A percentile compares a stretch with the other conserved stretches of the same genome.
Conservation (phyloP, 352 stramenopile genomes). For the Blastocystis sp. region DNA sequence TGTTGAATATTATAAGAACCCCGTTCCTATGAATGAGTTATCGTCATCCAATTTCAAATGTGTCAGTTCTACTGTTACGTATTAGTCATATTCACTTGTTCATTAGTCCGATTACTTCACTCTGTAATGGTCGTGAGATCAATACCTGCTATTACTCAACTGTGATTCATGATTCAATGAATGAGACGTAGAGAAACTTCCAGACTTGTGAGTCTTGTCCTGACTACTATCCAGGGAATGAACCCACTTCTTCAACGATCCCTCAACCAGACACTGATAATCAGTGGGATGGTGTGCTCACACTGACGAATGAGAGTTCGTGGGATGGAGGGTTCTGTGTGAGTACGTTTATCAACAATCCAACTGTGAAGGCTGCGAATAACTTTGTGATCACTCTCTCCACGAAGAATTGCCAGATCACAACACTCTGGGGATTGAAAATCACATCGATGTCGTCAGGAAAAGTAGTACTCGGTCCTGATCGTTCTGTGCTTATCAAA, state of each 20-base stretch:
- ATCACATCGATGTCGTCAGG: neutral
- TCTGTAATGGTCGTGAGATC: slow-evolving; percentile 12
- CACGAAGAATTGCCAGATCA: slow-evolving; percentile 54
- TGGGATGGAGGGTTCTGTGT: slow-evolving; percentile 53
- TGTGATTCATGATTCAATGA: neutral
- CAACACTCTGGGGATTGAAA: slow-evolving; percentile 30
- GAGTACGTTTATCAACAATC: slow-evolving; percentile 1
- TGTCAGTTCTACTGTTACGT: neutral
- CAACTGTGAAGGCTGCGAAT: neutral
- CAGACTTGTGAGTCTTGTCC: slow-evolving; percentile 43
- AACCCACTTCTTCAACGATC: slow-evolving; percentile 28
- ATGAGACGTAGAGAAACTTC: slow-evolving; percentile 21
- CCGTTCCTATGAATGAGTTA: neutral
- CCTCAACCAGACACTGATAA: neutral
- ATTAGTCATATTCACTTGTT: neutral
- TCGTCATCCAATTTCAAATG: neutral
- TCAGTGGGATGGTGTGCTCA: neutral
- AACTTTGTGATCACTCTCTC: slow-evolving; percentile 18
- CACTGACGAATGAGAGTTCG: neutral
- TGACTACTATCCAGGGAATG: slow-evolving; percentile 50
- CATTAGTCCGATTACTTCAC: neutral
- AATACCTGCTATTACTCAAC: slow-evolving; percentile 53
- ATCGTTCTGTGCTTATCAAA: slow-evolving; percentile 21
- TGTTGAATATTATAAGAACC: slow-evolving; percentile 5
- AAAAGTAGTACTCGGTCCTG: neutral